Base-by-base conservation (phyloP, 2,329 filamentous ascomycete species). In the Exophiala oligosperma region DNA sequence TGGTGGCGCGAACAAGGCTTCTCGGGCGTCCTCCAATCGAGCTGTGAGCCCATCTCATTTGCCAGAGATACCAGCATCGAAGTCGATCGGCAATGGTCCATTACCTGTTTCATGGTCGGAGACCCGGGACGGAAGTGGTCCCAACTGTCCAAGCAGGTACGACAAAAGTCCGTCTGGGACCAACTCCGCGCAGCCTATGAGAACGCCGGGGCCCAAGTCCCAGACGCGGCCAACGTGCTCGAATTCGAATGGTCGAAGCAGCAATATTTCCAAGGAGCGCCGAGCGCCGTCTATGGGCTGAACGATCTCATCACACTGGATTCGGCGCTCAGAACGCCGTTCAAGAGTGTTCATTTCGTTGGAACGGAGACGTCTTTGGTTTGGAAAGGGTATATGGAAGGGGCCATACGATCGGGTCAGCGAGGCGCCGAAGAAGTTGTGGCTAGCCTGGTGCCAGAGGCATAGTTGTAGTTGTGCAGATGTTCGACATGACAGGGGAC, bases 371-470 rank as follows among this genome's bases (percentile, higher is more conserved):
- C 76, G 0, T 74, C 77, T 0, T 71, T 65, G 2, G 75, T 79
- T 58, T 84, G 81, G 81, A 81, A 79, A 52, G 81, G 81, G 0
- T 84, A 83, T 63, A 83, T 84, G 79, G 82, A 84, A 57, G 82
- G 82, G 2, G 82, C 82, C 0, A 69, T 84, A 5, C 64, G 76
- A 2, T 76, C 72, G 46, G 81, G 82, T 1, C 71, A 81, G 56
- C 66, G 78, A 14, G 81, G 72, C 1, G 80, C 79, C 2, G 23
- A 17, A 23, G 62, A 64, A 37, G 62, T 64, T 29, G 28, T 29
- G 28, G 28, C 28, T 29, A 29, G 28, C 28, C 28, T 29, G 28
- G 28, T 29, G 40, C 40, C 40, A 44, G n/a, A 4, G 11, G 40
- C 40, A 24, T 44, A 44, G 40, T 44, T 11, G 40, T 44, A 11